Percentiles rank a stretch among this genome's conserved stretches.
phyloP scores from a whole-genome alignment of 257 asterid species.

The Plantago elongata region DNA sequence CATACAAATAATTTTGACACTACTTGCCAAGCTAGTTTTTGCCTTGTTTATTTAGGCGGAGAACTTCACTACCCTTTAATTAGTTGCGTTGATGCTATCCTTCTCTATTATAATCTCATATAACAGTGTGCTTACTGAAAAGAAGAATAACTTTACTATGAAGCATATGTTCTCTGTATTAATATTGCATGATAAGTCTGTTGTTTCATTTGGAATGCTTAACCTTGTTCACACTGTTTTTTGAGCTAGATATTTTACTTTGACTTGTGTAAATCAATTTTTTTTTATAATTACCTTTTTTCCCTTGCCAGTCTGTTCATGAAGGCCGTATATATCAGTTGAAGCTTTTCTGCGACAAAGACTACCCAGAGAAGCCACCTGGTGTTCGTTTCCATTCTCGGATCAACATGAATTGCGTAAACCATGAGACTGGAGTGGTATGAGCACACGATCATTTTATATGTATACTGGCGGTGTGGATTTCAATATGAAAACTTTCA shows the following conservation, averaged over 20 bases:
- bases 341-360: slow-evolving; percentile 89
- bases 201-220: not conserved
- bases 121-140: not conserved
- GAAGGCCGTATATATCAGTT: slow-evolving; percentile 89
- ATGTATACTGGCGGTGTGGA: slow-evolving; percentile 6
- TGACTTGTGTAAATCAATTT: not conserved
- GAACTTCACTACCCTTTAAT: no score
- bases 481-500: not conserved
- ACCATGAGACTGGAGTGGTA: slow-evolving; percentile 81
- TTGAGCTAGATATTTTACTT: not conserved
- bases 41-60: no score
- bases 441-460: slow-evolving; percentile 18
- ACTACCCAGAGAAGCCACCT: slow-evolving; percentile 94
- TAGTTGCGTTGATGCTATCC: no score
- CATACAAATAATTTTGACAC: no score
- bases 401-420: slow-evolving; percentile 72
- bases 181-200: not conserved
- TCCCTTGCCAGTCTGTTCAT: slow-evolving; percentile 61
- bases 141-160: not conserved
- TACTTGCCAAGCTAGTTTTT: no score
- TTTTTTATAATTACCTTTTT: slow-evolving; percentile 9
- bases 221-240: not conserved
- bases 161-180: not conserved
- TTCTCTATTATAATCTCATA: not conserved
- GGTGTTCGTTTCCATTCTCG: slow-evolving; percentile 82